Evolutionary conservation across 2,329 filamentous ascomycete species (phyloP).

Genomic region (Fusarium torreyae): DNA sequence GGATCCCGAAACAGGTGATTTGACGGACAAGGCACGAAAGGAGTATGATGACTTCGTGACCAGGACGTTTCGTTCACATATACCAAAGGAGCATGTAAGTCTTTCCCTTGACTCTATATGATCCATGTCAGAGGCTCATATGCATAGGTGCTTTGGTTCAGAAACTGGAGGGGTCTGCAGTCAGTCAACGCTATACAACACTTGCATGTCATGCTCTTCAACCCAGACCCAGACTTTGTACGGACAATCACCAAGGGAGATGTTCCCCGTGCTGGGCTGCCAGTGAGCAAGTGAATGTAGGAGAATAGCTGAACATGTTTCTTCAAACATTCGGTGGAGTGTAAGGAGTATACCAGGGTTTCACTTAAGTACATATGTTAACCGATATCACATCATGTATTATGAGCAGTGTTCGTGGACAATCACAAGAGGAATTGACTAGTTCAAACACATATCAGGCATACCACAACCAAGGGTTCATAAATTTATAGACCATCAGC

Average conservation of each 20-base stretch:
- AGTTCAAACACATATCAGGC: not conserved
- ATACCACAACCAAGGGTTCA: not conserved
- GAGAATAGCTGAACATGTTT: not conserved
- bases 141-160: constrained; percentile 62
- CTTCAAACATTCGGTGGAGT: not conserved
- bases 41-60: constrained; percentile 81
- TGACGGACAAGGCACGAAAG: constrained; percentile 74
- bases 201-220: constrained; percentile 92
- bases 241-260: constrained; percentile 80
- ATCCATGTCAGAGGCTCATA: constrained; percentile 12
- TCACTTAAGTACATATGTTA: constrained; percentile 5
- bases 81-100: constrained; percentile 69
- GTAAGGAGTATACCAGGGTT: not conserved
- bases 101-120: not conserved
- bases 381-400: constrained; percentile 13
- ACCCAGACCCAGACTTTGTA: constrained; percentile 80
- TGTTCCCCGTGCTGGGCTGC: constrained; percentile 72
- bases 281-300: constrained; percentile 22
- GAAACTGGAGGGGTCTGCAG: constrained; percentile 90
- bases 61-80: constrained; percentile 71
- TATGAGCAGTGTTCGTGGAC: constrained; percentile 11
- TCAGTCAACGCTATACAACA: constrained; percentile 91
- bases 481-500: constrained; percentile 2
- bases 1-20: constrained; percentile 74
- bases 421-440: constrained; percentile 5